phyloP scores from a whole-genome alignment of 495 filamentous ascomycete species.

The Neurospora sp. region DNA sequence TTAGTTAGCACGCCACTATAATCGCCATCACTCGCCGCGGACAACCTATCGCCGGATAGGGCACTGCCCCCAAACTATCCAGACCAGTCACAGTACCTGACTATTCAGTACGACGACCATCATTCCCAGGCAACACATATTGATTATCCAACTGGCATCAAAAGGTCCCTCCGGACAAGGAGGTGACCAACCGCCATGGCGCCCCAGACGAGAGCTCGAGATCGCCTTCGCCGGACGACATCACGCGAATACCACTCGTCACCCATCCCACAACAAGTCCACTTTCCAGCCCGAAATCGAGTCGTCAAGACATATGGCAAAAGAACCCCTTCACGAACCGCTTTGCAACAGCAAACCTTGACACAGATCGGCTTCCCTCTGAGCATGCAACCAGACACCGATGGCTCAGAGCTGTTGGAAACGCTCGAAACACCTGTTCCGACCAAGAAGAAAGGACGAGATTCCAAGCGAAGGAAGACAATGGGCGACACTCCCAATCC shows the following conservation, averaged over 20 bases:
- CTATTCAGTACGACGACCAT: not conserved
- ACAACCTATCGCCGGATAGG: not conserved
- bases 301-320: conserved; percentile 32
- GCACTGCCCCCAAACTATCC: not conserved
- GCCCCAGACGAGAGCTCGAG: conserved; percentile 19
- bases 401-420: conserved; percentile 7
- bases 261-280: conserved; percentile 28
- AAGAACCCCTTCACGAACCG: conserved; percentile 16
- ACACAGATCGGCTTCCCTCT: conserved; percentile 36
- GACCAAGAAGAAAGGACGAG: conserved; percentile 14
- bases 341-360: conserved; percentile 34
- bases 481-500: conserved; percentile 25
- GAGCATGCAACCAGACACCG: conserved; percentile 5
- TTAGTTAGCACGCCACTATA: not conserved
- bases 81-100: not conserved
- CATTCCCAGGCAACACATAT: not conserved
- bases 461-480: conserved; percentile 32
- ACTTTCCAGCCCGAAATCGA: conserved; percentile 27
- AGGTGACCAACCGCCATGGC: conserved; percentile 17
- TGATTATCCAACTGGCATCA: not conserved
- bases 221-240: conserved; percentile 4
- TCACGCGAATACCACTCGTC: conserved; percentile 28
- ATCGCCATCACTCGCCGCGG: not conserved
- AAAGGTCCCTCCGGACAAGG: not conserved
- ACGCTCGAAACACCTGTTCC: conserved; percentile 6